phyloP scores from a whole-genome alignment of 768 basidiomycete species.

The Naganishia friedmannii region DNA sequence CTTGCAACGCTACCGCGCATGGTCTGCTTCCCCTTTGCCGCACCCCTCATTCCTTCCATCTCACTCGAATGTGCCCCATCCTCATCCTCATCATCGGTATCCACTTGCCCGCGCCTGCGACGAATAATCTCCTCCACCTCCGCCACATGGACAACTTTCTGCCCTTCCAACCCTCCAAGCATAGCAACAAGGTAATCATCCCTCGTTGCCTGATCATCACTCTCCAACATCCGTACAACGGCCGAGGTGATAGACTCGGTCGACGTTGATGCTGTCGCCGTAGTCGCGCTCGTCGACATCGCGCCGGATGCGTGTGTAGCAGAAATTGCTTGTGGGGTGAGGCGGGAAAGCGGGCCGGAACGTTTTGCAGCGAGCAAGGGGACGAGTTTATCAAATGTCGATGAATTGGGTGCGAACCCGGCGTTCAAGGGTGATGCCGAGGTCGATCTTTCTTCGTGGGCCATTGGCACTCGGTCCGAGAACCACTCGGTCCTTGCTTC shows the following conservation, averaged over 20 bases:
- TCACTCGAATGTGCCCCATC: not conserved
- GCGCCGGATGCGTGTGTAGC: not conserved
- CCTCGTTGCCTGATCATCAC: not conserved
- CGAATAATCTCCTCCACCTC: conserved; percentile 23
- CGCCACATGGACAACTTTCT: conserved; percentile 10
- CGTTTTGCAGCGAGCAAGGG: conserved; percentile 5
- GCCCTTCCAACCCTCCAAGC: conserved; percentile 27
- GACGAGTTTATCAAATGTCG: conserved; percentile 24
- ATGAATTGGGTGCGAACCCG: conserved; percentile 15
- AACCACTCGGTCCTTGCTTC: too few relatives aligned
- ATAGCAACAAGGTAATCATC: conserved; percentile 26
- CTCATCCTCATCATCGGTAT: conserved; percentile 13
- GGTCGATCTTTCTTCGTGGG: not conserved
- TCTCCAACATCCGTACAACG: conserved; percentile 22
- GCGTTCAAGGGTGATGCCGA: conserved; percentile 20
- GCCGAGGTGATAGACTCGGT: conserved; percentile 20
- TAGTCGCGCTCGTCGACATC: too few relatives aligned
- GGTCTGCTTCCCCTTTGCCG: not conserved
- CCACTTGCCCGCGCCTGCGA: not conserved
- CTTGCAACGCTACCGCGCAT: not conserved
- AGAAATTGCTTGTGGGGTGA: not conserved
- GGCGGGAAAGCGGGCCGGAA: not conserved
- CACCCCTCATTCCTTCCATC: not conserved
- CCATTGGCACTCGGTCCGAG: not conserved
- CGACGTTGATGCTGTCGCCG: not conserved